These are phyloP conservation scores for Psilocybe mexicana DNA, from an alignment of 1,284 basidiomycete species.

Conservation along the genomic window DNA sequence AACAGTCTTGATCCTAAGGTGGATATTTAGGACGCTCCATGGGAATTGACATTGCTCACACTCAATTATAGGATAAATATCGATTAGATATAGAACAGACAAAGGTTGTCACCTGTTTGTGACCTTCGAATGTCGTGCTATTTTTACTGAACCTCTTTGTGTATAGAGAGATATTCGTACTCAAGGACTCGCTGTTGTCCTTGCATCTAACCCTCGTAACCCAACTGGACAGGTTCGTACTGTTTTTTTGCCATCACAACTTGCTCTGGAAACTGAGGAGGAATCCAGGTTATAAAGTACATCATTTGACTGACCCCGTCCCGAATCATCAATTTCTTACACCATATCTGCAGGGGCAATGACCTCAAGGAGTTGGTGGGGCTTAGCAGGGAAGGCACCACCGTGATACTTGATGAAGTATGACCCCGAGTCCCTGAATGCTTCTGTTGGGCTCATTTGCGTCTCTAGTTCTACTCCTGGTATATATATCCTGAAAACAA, in stretches of 20 bases:
- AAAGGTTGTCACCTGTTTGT: constrained; percentile 40
- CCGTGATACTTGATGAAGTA: constrained; percentile 87
- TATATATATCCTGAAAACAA: constrained; percentile 86
- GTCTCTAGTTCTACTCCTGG: constrained; percentile 84
- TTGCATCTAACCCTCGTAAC: constrained; percentile 91
- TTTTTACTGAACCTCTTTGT: background rate
- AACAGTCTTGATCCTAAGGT: constrained; percentile 61
- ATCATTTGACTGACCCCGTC: background rate
- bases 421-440: constrained; percentile 3
- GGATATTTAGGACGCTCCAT: constrained; percentile 5
- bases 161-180: constrained; percentile 70
- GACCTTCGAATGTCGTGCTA: background rate
- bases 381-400: constrained; percentile 72
- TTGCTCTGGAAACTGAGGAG: background rate
- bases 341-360: constrained; percentile 52
- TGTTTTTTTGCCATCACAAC: background rate
- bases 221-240: constrained; percentile 77
- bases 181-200: constrained; percentile 83
- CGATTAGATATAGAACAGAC: constrained; percentile 72
- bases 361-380: constrained; percentile 81
- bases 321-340: constrained; percentile 5
- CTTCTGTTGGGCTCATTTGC: background rate
- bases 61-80: constrained; percentile 38
- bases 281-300: constrained; percentile 44
- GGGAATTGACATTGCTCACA: background rate